Conservation (phyloP, 2,329 filamentous ascomycete species). For the Pestalotiopsis fici region DNA sequence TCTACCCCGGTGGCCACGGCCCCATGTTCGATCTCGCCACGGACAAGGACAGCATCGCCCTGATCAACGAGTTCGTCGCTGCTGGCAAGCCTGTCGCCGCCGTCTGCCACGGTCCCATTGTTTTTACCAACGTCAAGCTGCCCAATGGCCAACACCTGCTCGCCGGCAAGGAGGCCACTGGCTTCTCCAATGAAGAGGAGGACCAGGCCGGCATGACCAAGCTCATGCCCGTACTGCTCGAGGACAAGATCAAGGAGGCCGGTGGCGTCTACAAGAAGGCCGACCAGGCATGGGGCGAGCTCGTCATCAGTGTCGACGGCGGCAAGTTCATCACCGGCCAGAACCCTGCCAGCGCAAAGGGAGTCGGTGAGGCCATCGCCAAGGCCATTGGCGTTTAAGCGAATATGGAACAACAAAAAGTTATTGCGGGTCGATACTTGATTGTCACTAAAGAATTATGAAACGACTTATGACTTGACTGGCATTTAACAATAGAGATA, state of each 20-base stretch:
- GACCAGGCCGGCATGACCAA: constrained; percentile 38
- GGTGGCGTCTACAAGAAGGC: constrained; percentile 60
- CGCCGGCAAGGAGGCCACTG: constrained; percentile 58
- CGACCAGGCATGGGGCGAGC: constrained; percentile 46
- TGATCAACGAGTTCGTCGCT: constrained; percentile 64
- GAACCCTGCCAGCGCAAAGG: constrained; percentile 55
- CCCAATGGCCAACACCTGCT: constrained; percentile 54
- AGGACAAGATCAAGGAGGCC: constrained; percentile 52
- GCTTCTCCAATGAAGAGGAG: constrained; percentile 61
- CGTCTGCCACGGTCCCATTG: constrained; percentile 71
- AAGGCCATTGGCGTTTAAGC: constrained; percentile 39
- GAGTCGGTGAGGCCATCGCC: constrained; percentile 51
- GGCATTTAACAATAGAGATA: no score
- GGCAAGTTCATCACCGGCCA: constrained; percentile 58
- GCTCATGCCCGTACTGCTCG: constrained; percentile 61
- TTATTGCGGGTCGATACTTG: neutral
- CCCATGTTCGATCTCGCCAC: constrained; percentile 69
- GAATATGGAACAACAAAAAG: neutral
- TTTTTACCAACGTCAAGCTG: constrained; percentile 57
- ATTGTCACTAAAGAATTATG: neutral
- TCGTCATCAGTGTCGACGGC: constrained; percentile 46
- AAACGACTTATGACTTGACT: neutral
- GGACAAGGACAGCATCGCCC: constrained; percentile 55
- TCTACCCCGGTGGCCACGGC: constrained; percentile 60
- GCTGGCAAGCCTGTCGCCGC: constrained; percentile 64